Evolutionary conservation across 1,139 yeast genomes (phyloP).

Genomic region (Ogataea hybrid): DNA sequence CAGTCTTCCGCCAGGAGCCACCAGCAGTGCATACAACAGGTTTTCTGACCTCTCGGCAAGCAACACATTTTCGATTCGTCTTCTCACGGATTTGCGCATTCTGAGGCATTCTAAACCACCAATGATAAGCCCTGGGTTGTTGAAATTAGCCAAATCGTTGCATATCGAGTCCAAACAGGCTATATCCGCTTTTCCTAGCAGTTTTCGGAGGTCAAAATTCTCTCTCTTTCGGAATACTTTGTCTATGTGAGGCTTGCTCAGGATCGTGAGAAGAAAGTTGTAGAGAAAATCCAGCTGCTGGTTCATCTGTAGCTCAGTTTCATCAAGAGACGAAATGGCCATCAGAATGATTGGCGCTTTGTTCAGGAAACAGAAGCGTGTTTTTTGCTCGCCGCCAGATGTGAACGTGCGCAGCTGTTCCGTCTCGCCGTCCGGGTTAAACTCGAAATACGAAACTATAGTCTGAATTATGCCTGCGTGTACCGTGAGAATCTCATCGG

Average conservation of each 20-base stretch:
- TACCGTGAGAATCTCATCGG: conserved; percentile 67
- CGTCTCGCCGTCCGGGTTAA: conserved; percentile 30
- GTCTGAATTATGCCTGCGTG: conserved; percentile 76
- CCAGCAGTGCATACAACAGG: conserved; percentile 60
- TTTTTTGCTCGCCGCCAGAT: conserved; percentile 34
- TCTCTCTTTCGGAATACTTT: conserved; percentile 69
- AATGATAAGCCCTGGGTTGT: conserved; percentile 53
- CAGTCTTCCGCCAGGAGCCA: conserved; percentile 53
- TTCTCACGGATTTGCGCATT: conserved; percentile 45
- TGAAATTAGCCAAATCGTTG: conserved; percentile 45
- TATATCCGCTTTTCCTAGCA: conserved; percentile 68
- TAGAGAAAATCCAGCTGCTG: conserved; percentile 74
- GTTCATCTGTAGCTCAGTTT: conserved; percentile 45
- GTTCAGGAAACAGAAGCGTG: conserved; percentile 59
- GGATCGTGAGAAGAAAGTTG: conserved; percentile 74
- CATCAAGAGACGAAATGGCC: conserved; percentile 60
- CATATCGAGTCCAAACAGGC: conserved; percentile 64
- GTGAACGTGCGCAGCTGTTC: conserved; percentile 39
- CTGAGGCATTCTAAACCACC: conserved; percentile 62
- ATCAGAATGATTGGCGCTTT: conserved; percentile 72
- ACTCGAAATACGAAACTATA: conserved; percentile 59
- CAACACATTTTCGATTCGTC: conserved; percentile 43
- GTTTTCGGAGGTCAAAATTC: conserved; percentile 78
- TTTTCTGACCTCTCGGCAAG: conserved; percentile 39
- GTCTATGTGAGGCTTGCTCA: conserved; percentile 71